Evolutionary conservation across 1,139 yeast species (phyloP), one percentile per base, ranked within the genome.

Genomic region (Lodderomyces margitis): DNA sequence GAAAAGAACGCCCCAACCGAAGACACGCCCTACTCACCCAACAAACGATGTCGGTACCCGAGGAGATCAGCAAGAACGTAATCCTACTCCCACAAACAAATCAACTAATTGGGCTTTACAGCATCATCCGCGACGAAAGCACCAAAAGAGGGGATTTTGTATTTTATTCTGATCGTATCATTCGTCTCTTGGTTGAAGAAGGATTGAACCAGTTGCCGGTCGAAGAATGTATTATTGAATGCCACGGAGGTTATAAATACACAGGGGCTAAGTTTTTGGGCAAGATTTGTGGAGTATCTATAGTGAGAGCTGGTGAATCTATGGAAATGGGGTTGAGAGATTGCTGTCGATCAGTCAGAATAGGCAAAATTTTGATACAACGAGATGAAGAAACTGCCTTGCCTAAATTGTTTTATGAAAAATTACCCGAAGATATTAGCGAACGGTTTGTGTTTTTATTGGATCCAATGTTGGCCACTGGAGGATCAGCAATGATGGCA

Each of bases 401-500:
- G 52, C 92, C 94, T 35, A 83, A 83, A 60, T 65, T 85, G 48
- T 92, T 86, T 64, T 92, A 91, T 62, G 96, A 87, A 54, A 92
- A 92, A 63, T 75, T 92, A 51, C 98, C 98, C 20, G 89, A 81
- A 49, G 98, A 92, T 57, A 91, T 92, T 48, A 69, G 83, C 40
- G 86, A 86, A 25, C 76, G 98, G 53, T 92, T 82, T 56, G 98
- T 92, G 17, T 86, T 92, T 59, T 70, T 92, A 57, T 72, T 92
- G 52, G 98, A 92, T 57, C 98, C 98, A 45, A 87, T 92, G 95
- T 76, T 92, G 59, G 98, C 98, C 31, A 92, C 98, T 17, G 98
- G 98, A 48, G 98, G 98, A 40, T 86, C 96, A 48, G 98, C 98
- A 11, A 81, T 87, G 68, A 87, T 91, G 92, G 98, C 98, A 4